phyloP scores from a whole-genome alignment of 306 rosid genomes.

The Lathyrus oleraceus region DNA sequence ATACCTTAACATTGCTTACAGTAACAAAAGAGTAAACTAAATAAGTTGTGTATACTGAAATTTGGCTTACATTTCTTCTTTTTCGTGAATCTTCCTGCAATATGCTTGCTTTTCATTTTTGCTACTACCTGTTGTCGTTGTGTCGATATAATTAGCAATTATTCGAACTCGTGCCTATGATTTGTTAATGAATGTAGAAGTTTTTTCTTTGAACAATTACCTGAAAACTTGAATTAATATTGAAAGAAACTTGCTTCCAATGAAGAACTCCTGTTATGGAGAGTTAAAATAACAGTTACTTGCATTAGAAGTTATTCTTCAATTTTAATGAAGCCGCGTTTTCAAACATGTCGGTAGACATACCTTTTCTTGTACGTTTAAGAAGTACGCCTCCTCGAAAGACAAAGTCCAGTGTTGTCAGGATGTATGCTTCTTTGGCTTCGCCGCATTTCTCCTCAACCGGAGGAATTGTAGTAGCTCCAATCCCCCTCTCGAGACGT shows the following conservation, averaged over 20 bases:
- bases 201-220: conserved; percentile 45
- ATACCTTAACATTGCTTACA: conserved; percentile 29
- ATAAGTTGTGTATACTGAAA: conserved; percentile 11
- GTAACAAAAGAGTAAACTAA: conserved; percentile 26
- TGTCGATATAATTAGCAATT: background rate
- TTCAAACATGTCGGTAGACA: conserved; percentile 1
- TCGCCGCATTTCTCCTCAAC: conserved; percentile 64
- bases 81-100: conserved; percentile 86
- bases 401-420: conserved; percentile 63
- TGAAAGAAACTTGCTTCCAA: conserved; percentile 94
- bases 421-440: conserved; percentile 57
- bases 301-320: background rate
- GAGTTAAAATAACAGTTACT: conserved; percentile 32
- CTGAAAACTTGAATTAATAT: conserved; percentile 78
- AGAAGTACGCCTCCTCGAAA: conserved; percentile 85
- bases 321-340: conserved; percentile 4
- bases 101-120: conserved; percentile 91
- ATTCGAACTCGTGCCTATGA: conserved; percentile 19
- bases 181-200: conserved; percentile 13
- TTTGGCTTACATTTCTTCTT: conserved; percentile 83
- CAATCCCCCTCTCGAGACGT: conserved; percentile 69
- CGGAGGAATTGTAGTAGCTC: conserved; percentile 55
- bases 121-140: conserved; percentile 72
- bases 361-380: conserved; percentile 97
- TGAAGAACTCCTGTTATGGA: conserved; percentile 78